Evolutionary conservation across 2,329 filamentous ascomycete species (phyloP).

Genomic region (Penicillium sp.): DNA sequence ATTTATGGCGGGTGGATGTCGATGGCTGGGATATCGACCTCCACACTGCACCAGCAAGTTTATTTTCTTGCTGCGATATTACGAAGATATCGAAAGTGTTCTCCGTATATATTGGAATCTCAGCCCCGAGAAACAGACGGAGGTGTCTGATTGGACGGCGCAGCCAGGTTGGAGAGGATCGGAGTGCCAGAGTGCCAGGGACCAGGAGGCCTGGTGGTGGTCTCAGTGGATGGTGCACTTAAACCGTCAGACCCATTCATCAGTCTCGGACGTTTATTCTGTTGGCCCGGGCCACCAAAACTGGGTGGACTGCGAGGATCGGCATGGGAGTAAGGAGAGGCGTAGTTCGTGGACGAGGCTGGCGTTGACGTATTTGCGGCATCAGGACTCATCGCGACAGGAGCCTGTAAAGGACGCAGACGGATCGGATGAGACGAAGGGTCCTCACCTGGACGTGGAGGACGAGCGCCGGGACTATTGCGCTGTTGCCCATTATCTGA

Average conservation of each 20-base stretch:
- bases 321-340: conserved; percentile 29
- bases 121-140: conserved; percentile 15
- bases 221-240: conserved; percentile 8
- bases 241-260: conserved; percentile 32
- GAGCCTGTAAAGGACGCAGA: conserved; percentile 20
- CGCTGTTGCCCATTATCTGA: conserved; percentile 11
- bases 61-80: not conserved
- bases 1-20: not conserved
- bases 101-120: not conserved
- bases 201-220: conserved; percentile 7
- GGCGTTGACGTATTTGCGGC: conserved; percentile 25
- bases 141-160: conserved; percentile 24
- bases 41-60: not conserved
- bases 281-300: conserved; percentile 19
- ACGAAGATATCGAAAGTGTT: not conserved
- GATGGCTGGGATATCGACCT: not conserved
- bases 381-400: conserved; percentile 26
- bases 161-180: conserved; percentile 24
- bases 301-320: conserved; percentile 22
- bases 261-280: conserved; percentile 34
- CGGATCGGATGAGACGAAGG: conserved; percentile 22
- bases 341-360: conserved; percentile 27
- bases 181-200: conserved; percentile 20
- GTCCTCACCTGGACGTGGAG: conserved; percentile 23
- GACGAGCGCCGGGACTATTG: conserved; percentile 15